Base-by-base conservation (phyloP, 441 rosid genomes). In the Bocquillonia castaneifolia region DNA sequence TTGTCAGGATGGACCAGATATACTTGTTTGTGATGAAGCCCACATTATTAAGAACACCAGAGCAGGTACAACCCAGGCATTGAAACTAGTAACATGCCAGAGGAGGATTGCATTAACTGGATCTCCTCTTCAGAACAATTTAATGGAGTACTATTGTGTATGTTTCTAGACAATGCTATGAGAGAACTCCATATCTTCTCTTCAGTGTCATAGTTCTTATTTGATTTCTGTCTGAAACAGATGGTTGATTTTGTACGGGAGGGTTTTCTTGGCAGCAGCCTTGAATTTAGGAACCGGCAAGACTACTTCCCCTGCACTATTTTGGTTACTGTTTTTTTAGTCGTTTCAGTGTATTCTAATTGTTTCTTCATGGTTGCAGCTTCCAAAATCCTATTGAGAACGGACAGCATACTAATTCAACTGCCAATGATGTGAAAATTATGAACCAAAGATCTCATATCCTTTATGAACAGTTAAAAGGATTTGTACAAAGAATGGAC, bases 231-330 rank as follows among this genome's bases (percentile, higher is more conserved):
- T 81, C 47, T 83, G 74, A 64, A 67, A 77, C 91, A 96, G 99
- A 96, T 96, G 99, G 99, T 96, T 80, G 99, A 96, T 81, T 96
- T 96, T 81, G 99, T 96, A 28, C 83, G 99, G 85, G 99, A 96
- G 86, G 99, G 99, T 79, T 96, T 96, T 80, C 90, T 96, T 67
- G 99, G 99, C 58, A 92, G 98, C 86, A 95, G 99, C 79, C 96
- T 86, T 44, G 98, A 95, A 80, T 92, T 92, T 79, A 82, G 98
- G 77, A 95, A 95, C 77, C 95, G 99, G 99, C 77, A 83, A 83
- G 93, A 55, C 75, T 80, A 80, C 62, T 31, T 66, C 56, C 39
- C 68, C 71, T 54, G 32, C 58, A 53, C 40, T 76, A 29, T 69
- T 64, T 39, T 68, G 69, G 59, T 73, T 71, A 70, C 54, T 45